Evolutionary conservation across 1,284 basidiomycete genomes (phyloP).

Genomic region (Erythrobasidium hasegawianum): DNA sequence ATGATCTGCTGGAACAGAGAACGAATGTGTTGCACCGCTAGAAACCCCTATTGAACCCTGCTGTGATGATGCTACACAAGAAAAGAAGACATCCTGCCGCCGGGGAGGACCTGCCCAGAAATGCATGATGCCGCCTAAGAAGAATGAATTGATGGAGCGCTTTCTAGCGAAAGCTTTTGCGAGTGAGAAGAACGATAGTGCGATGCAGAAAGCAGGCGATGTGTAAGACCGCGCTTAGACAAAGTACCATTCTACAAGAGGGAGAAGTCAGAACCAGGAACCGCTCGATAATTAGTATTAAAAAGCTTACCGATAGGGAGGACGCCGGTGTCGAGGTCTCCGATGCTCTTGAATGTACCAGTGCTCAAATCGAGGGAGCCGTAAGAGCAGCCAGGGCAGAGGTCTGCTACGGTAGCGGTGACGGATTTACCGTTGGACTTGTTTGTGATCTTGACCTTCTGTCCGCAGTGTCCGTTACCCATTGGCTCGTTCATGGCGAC

Average conservation of each 20-base stretch:
- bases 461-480: slow-evolving; percentile 58
- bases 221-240: neutral
- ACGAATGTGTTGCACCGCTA: neutral
- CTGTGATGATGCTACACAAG: neutral
- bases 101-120: too few species aligned
- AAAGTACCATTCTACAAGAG: slow-evolving; percentile 1
- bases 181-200: too few species aligned
- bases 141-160: too few species aligned
- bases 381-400: slow-evolving; percentile 44
- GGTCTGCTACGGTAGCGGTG: slow-evolving; percentile 56
- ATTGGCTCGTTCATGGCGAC: slow-evolving; percentile 57
- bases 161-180: too few species aligned
- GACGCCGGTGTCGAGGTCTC: slow-evolving; percentile 57
- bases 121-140: too few species aligned
- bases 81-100: too few species aligned
- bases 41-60: neutral
- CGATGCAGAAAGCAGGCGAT: too few species aligned
- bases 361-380: slow-evolving; percentile 71
- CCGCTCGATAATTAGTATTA: neutral
- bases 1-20: neutral
- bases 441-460: slow-evolving; percentile 64
- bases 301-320: slow-evolving; percentile 54
- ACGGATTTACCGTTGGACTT: slow-evolving; percentile 58
- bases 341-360: slow-evolving; percentile 66
- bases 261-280: slow-evolving; percentile 7